Evolutionary conservation across 768 basidiomycete genomes (phyloP), one percentile per base, ranked within the genome.

Genomic region (Pisolithus marmoratus): DNA sequence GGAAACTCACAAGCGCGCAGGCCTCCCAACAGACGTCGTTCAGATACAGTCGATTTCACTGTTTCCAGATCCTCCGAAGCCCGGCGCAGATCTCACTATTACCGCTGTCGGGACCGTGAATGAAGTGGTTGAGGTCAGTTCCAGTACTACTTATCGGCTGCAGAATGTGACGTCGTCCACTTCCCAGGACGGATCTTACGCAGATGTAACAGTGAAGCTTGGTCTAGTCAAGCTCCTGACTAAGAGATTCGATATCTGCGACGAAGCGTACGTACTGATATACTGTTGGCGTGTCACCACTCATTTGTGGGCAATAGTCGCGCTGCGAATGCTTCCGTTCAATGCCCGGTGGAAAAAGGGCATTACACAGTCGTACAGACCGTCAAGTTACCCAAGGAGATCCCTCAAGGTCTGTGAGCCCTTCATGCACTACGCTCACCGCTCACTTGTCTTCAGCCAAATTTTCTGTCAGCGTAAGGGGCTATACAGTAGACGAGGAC

Each of bases 141-240:
- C 51, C 8, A 17, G 4, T 48, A 14, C 51, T 37, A 12, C 44
- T 48, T 29, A 34, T 11, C 41, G 31, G 20, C 19, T 22, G 38
- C 40, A 52, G 24, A 15, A 53, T 27, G 49, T 60, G 19, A 70
- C 36, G 50, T 24, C n/a, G 49, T 23, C 12, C 17, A 14, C 24
- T 45, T 45, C 12, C n/a, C 57, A 97, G 94, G 85, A 94, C 5
- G 96, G 96, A 5, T 89, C 95, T 37, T 89, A 81, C 60, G 95
- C 87, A 8, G 84, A 94, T 58, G 93, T 99, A 4, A 70, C 71
- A 1, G 95, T 99, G 51, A 98, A 97, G 68, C 76, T 98, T n/a
- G 96, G 96, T 23, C 71, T 91, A 26, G 81, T 99, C 63, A 96
- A 91, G 73, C 66, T 98, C n/a, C 72, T 98, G 29, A 69, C 74